Evolutionary conservation across 2,329 filamentous ascomycete species (phyloP).

Genomic region (Calonectria naviculata): DNA sequence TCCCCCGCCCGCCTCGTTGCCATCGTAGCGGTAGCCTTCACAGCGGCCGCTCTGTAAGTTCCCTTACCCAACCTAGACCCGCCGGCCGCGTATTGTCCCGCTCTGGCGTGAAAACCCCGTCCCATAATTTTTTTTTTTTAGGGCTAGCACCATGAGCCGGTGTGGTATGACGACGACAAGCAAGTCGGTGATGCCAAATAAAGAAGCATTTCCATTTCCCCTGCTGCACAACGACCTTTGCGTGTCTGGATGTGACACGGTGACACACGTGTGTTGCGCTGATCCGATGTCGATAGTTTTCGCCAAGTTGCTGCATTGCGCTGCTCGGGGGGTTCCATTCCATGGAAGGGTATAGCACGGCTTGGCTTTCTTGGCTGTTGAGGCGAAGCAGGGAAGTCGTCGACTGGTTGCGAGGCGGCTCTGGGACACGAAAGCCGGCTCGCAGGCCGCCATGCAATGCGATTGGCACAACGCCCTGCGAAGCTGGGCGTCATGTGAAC

Average conservation of each 20-base stretch:
- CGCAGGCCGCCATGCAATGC: neutral
- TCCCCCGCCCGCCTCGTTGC: neutral
- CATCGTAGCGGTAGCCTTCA: neutral
- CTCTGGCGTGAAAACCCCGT: neutral
- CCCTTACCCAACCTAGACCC: neutral
- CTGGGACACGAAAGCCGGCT: neutral
- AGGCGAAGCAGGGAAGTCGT: constrained; percentile 16
- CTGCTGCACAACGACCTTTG: neutral
- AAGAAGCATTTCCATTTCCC: no score
- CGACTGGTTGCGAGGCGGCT: neutral
- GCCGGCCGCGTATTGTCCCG: neutral
- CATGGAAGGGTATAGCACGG: neutral
- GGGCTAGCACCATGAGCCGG: neutral
- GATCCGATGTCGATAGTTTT: constrained; percentile 6
- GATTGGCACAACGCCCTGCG: neutral
- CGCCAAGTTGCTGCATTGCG: constrained; percentile 3
- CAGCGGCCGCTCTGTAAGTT: neutral
- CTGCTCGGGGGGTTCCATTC: constrained; percentile 8
- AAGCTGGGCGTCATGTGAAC: constrained; percentile 17
- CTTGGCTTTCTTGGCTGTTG: constrained; percentile 19
- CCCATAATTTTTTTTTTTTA: neutral
- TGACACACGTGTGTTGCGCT: no score
- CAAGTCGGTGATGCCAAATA: neutral
- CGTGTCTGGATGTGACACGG: neutral
- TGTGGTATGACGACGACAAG: neutral